A percentile compares a stretch with the other conserved stretches of the same genome.
Conservation (phyloP, 345 rosid genomes). For the Hypericum androsaemum region DNA sequence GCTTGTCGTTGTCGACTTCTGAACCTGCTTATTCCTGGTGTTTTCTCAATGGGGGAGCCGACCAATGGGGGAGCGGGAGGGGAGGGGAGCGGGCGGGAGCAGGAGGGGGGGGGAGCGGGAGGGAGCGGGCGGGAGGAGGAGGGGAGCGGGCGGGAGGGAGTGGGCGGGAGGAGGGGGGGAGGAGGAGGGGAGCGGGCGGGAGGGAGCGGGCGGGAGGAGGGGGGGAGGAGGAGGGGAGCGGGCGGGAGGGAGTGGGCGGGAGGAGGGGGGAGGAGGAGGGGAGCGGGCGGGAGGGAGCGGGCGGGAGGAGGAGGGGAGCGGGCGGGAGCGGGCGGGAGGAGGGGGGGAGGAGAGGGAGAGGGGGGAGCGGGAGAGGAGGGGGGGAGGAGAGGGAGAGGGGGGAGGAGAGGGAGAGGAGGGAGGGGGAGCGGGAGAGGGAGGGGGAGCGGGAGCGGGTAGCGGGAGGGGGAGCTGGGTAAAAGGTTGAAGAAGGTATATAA, state of each 20-base stretch:
- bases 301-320: not conserved
- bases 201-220: not conserved
- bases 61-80: no score
- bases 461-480: no score
- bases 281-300: not conserved
- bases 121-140: no score
- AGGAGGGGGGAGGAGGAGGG: not conserved
- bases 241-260: not conserved
- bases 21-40: no score
- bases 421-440: not conserved
- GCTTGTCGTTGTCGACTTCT: no score
- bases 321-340: not conserved
- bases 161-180: no score
- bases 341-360: not conserved
- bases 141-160: no score
- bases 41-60: no score
- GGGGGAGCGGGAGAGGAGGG: not conserved
- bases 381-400: not conserved
- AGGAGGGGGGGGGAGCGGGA: no score
- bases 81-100: no score
- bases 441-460: not conserved
- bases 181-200: no score
- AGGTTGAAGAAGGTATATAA: no score
- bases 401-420: not conserved
- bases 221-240: not conserved